Base-by-base conservation (phyloP, 306 rosid genomes). In the Echinosophora koreensis region DNA sequence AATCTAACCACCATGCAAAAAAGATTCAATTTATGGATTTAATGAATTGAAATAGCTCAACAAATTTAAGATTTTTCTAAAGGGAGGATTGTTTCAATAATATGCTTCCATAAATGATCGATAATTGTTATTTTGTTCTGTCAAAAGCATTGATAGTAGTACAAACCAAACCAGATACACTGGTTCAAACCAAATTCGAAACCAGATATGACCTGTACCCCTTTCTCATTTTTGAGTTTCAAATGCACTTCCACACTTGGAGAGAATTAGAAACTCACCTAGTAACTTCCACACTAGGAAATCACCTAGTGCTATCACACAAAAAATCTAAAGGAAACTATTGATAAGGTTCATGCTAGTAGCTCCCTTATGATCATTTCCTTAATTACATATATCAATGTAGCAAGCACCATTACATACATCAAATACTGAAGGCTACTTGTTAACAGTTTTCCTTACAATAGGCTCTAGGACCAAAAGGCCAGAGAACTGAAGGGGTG, bases 391-490 rank as follows among this genome's bases (percentile, higher is more conserved):
- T 6, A 56, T 30, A 44, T 68, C 16, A 5, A 18, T 15, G 30
- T 41, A 22, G 11, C 8, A 7, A 22, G 11, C 8, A 7, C 27
- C 59, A 50, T 5, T 28, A 16, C 28, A 70, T 64, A 62, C 42
- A 60, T 46, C 74, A 79, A 69, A 60, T 64, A 51, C 76, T 77
- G 34, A 77, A 34, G 34, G 67, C 38, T 59, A 58, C 38, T 64
- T 65, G 65, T 77, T 67, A 65, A 49, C 68, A 73, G 61, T 56
- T 55, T 64, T 56, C 64, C 66, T 74, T 82, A 41, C 71, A 49
- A 80, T 69, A 88, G 97, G 88, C 97, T 77, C 83, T 90, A 81
- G 97, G 95, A 86, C 95, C 93, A 74, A 92, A 86, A 86, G 84
- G 89, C 27, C 81, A 88, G 58, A 79, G 39, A 61, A 86, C 62